Conservation (phyloP, 1,284 basidiomycete genomes). For the Ustilago tritici region DNA sequence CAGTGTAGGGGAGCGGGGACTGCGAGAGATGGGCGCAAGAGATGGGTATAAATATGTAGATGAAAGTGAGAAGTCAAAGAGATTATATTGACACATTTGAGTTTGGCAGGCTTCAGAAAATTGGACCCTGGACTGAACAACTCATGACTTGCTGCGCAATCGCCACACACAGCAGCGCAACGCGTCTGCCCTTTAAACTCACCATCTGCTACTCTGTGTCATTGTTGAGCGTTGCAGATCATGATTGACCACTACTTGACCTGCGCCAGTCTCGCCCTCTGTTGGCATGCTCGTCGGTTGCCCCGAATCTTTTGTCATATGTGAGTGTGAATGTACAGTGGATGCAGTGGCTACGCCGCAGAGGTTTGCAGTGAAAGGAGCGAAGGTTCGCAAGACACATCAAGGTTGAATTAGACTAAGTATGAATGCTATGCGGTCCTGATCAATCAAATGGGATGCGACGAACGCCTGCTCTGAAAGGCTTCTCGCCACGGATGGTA, state of each 20-base stretch:
- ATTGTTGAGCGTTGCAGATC: background rate
- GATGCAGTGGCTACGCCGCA: background rate
- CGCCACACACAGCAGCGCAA: constrained; percentile 1
- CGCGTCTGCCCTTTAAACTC: background rate
- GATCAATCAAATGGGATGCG: constrained; percentile 49
- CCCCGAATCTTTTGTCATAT: background rate
- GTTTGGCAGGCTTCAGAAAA: constrained; percentile 9
- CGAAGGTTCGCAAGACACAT: background rate
- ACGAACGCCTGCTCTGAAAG: constrained; percentile 32
- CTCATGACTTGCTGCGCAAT: background rate
- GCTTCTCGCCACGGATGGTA: constrained; percentile 35
- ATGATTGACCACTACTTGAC: too few species aligned
- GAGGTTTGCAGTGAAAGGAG: background rate
- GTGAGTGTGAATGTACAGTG: background rate
- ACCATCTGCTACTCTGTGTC: background rate
- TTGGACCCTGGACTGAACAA: constrained; percentile 32
- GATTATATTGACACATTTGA: background rate
- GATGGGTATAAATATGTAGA: background rate
- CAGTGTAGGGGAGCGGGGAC: background rate
- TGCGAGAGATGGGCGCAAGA: background rate
- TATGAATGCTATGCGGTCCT: background rate
- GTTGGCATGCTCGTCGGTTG: too few species aligned
- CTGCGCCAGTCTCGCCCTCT: too few species aligned
- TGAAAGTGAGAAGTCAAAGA: background rate
- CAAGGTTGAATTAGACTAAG: background rate